Base-by-base conservation (phyloP, 2,329 filamentous ascomycete genomes). In the Metarhizium anisopliae region DNA sequence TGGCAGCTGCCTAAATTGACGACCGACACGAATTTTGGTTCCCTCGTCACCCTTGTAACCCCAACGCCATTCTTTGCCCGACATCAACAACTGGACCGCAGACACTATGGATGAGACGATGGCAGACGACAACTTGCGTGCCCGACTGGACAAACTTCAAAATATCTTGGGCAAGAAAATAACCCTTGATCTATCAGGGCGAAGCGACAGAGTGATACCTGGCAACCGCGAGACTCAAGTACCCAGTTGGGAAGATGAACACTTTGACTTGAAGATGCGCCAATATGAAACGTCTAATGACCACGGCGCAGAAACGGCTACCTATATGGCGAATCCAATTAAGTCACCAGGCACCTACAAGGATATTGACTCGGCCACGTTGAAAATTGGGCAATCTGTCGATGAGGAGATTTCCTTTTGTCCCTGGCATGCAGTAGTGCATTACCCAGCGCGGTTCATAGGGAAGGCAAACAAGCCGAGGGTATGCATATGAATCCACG, bases 361-460 rank as follows among this genome's bases (percentile, higher is more conserved):
- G 20, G 47, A 42, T 1, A 63, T 66, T 30, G 64, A 68, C 54
- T 61, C 52, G 47, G 59, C 60, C 6, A 42, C 40, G 2, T 67
- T 70, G 47, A 55, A 50, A 3, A 54, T 59, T 7, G 68, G 66
- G 1, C 59, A 70, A 25, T 52, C 60, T 2, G 52, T 65, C 4
- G 58, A 61, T 2, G 52, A 64, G 11, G 52, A 62, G 0, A 65
- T 70, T 16, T 51, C 55, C 1, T 80, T 85, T 59, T 75, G 74
- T 43, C 72, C 80, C 0, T 83, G 79, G 74, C 71, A 72, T 29
- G 70, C 82, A 0, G 69, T 89, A 29, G 68, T 72, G 30, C 75
- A 74, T 20, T 90, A 86, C 62, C 81, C 83, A 0, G 76, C 80
- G 59, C 75, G 70, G 55, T 89, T 80, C 65, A 79, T 85, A 47